A percentile compares a stretch with the other conserved stretches of the same genome.
These are phyloP conservation scores for Rhodotorula paludigena DNA, from an alignment of 768 basidiomycete genomes.

Conservation along the genomic window DNA sequence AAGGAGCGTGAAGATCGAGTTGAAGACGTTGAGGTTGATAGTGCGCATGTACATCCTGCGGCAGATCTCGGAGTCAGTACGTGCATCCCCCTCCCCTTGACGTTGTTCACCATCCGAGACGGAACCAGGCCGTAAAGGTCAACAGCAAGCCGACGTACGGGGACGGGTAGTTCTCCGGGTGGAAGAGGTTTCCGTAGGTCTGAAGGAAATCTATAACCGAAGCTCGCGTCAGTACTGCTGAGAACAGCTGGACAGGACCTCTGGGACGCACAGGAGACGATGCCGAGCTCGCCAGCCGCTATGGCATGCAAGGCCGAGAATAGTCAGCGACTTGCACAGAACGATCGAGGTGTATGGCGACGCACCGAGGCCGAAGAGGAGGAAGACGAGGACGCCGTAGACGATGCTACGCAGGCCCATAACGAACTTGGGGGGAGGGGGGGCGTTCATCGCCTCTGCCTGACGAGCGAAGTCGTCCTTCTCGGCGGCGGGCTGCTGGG, in stretches of 20 bases:
- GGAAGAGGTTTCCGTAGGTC: conserved; percentile 11
- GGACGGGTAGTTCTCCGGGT: background rate
- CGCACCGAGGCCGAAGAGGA: conserved; percentile 14
- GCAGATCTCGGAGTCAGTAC: too few species aligned
- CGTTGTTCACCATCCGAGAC: too few species aligned
- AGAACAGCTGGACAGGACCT: too few species aligned
- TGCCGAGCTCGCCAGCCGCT: conserved; percentile 13
- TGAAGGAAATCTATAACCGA: background rate
- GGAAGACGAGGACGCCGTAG: conserved; percentile 5
- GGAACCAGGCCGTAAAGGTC: too few species aligned
- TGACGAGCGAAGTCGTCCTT: conserved; percentile 10
- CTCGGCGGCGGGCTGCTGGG: background rate
- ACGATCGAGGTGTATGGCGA: background rate
- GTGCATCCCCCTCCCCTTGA: too few species aligned
- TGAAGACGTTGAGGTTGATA: conserved; percentile 7
- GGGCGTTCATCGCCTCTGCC: conserved; percentile 5
- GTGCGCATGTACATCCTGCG: background rate
- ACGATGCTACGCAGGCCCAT: background rate
- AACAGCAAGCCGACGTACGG: background rate
- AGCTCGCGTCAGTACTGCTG: too few species aligned
- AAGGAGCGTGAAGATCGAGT: conserved; percentile 7
- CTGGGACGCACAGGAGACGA: conserved; percentile 4
- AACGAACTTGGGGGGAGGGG: conserved; percentile 2
- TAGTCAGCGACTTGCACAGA: background rate
- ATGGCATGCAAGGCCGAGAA: too few species aligned